A percentile compares a stretch with the other conserved stretches of the same genome.
Conservation (phyloP, 139 green algal species). For the Coelastrella sp. region DNA sequence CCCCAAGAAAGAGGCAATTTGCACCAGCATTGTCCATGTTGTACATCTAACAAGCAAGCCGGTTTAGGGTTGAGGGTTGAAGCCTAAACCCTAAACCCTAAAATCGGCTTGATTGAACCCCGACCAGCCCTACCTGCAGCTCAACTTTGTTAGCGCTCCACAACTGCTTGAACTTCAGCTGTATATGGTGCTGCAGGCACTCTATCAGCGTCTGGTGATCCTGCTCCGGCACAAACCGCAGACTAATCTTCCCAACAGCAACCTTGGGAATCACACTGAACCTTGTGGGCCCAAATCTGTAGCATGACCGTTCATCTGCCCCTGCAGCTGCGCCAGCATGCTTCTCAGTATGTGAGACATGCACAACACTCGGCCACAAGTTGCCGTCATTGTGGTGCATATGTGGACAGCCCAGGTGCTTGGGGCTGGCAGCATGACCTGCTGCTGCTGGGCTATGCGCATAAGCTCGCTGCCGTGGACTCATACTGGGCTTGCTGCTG, state of each 20-base stretch:
- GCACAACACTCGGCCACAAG: slow-evolving; percentile 1
- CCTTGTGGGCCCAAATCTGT: slow-evolving; percentile 89
- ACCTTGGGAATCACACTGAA: slow-evolving; percentile 95
- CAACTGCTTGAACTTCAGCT: slow-evolving; percentile 88
- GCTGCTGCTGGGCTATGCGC: background rate
- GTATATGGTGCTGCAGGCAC: slow-evolving; percentile 76
- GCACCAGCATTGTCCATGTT: too few relatives aligned
- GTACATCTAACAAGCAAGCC: too few relatives aligned
- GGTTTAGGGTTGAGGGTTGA: too few relatives aligned
- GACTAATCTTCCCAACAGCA: slow-evolving; percentile 52
- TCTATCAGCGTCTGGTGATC: slow-evolving; percentile 72
- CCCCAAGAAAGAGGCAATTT: too few relatives aligned
- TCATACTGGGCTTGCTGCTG: background rate
- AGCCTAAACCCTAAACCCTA: too few relatives aligned
- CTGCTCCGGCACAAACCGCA: slow-evolving; percentile 81
- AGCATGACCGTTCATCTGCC: slow-evolving; percentile 29
- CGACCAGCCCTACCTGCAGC: slow-evolving; percentile 54
- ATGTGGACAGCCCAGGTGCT: background rate
- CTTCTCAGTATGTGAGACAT: background rate
- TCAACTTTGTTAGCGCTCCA: slow-evolving; percentile 82
- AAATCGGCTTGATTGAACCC: too few relatives aligned
- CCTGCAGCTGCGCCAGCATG: background rate
- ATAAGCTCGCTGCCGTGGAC: background rate
- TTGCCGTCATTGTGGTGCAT: background rate
- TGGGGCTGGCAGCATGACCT: background rate